Evolutionary conservation across 768 basidiomycete species (phyloP).

Genomic region (Termitomyces sp.): DNA sequence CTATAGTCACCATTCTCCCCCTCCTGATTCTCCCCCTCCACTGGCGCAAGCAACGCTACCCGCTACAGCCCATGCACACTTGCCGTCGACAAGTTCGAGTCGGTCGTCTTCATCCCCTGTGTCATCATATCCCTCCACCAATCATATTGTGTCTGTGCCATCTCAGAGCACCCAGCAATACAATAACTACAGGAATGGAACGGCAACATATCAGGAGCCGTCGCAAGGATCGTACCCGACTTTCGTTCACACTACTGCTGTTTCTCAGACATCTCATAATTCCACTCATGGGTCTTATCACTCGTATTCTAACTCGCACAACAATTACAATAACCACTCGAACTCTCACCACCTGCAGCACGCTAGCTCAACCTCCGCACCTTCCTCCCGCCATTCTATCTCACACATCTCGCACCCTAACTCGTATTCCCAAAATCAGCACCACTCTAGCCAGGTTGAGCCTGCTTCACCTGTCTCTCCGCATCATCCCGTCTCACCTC

Average conservation of each 20-base stretch:
- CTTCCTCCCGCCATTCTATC: constrained; percentile 57
- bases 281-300: constrained; percentile 25
- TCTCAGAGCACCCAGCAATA: constrained; percentile 29
- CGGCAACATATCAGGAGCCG: constrained; percentile 46
- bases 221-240: constrained; percentile 34
- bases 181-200: constrained; percentile 34
- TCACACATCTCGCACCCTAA: constrained; percentile 60
- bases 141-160: constrained; percentile 24
- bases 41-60: constrained; percentile 52
- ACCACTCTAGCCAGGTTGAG: constrained; percentile 30
- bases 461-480: constrained; percentile 53
- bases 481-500: constrained; percentile 43
- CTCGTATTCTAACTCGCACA: constrained; percentile 34
- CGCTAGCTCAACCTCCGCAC: constrained; percentile 25
- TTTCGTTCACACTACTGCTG: constrained; percentile 37
- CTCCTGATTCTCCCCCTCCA: constrained; percentile 57
- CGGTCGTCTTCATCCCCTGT: constrained; percentile 49
- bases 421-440: constrained; percentile 37
- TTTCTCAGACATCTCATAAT: constrained; percentile 26
- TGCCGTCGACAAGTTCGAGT: constrained; percentile 33
- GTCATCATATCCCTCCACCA: constrained; percentile 36
- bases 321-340: constrained; percentile 22
- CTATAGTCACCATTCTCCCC: constrained; percentile 36
- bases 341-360: constrained; percentile 19
- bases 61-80: constrained; percentile 37